Evolutionary conservation across 2,329 filamentous ascomycete genomes (phyloP), one percentile per base, ranked within the genome.

Genomic region (Penicillium nordicum): DNA sequence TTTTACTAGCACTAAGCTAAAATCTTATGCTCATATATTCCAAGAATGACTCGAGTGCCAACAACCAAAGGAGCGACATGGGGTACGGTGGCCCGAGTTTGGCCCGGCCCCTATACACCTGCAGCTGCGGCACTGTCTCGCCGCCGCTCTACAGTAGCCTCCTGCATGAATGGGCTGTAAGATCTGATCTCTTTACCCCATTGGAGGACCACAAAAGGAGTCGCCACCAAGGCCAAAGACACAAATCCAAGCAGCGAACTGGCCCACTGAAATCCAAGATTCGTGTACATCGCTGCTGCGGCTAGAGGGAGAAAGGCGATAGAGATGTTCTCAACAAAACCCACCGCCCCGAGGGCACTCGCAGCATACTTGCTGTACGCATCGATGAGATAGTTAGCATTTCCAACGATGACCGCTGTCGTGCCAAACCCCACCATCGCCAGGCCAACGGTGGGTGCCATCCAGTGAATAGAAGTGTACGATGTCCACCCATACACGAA

Each of bases 341-440:
- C 76, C 3, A 76, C 78, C 0, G 77, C 78, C 0, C 75, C 74
- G 0, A 79, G 65, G 0, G 78, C 76, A 3, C 74, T 78, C 0
- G 77, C 78, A 3, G 79, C 78, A 52, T 78, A 79, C 32, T 75
- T 70, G 27, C 77, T 74, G 51, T 80, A 81, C 0, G 78, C 74
- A 58, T 81, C 78, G 2, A 73, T 75, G 21, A 78, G 67, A 44
- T 79, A 79, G 67, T 81, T 81, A 2, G 79, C 72, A 3, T 76
- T 78, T 16, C 76, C 76, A 58, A 81, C 72, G 56, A 76, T 74
- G 21, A 78, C 79, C 6, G 69, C 68, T 12, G 72, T 73, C 1
- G 78, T 77, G 10, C 69, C 74, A n/a, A 76, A 57, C 0, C 77
- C 76, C 2, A 74, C 68, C 7, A 71, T 64, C 0, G 66, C 71